Evolutionary conservation across 192 early-diverging fungal genomes (phyloP), one percentile per base, ranked within the genome.

Genomic region (Rhizoclosmatium sp.): DNA sequence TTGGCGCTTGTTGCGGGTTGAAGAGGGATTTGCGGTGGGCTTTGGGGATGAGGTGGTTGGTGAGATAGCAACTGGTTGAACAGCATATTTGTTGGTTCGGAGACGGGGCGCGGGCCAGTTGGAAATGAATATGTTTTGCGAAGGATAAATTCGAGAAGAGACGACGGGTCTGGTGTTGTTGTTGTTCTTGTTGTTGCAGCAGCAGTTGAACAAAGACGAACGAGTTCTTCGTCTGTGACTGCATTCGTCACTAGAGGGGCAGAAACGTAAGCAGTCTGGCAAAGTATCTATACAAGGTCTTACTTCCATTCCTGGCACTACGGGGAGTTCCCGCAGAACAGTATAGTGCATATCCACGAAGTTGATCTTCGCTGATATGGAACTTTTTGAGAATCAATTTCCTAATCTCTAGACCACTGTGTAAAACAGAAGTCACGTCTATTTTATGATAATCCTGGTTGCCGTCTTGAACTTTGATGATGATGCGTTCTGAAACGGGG

Each of bases 351-450:
- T 86, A 87, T 47, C 9, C 48, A 19, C 79, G 70, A 12, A 81
- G 78, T 21, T 39, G 40, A 31, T 79, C 40, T 47, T 82, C 72
- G 61, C 86, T 81, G 54, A 98, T 90, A 48, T 93, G 92, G 83
- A 98, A 98, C 66, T 96, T 95, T 74, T 89, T 87, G 56, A 95
- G 82, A 3, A 98, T 91, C 48, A 86, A 87, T 56, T 87, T 83
- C 75, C 95, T 86, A 21, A 98, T 92, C 39, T 86, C 83, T 40
- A 78, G 76, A 1, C 93, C 93, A 44, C 94, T 93, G 60, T 21
- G n/a, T 14, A 82, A 90, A 7, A 91, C 83, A 75, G 90, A 88
- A 45, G 90, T 88, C 31, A 97, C 91, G 59, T 94, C 87, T 45
- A 98, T 94, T 40, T 93, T 91, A 58, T 94, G 91, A 4, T 87